Evolutionary conservation across 108 stramenopile species (phyloP).

Genomic region (Cyclotella distinguenda): DNA sequence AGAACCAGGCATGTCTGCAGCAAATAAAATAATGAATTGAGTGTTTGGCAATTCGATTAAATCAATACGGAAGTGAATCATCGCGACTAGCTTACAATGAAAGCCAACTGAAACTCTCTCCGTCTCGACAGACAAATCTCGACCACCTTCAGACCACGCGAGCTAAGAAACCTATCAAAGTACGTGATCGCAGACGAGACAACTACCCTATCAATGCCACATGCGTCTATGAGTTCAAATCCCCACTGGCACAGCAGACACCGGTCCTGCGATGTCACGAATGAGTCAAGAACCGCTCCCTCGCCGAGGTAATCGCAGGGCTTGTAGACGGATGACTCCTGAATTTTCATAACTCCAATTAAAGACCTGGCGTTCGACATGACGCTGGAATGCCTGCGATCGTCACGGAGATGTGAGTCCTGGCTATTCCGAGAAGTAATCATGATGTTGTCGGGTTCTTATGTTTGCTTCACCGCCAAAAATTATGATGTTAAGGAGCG

Average conservation of each 20-base stretch:
- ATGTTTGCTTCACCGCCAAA: too few relatives aligned
- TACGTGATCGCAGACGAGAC: neutral
- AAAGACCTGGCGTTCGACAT: too few relatives aligned
- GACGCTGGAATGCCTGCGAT: too few relatives aligned
- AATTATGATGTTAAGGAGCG: too few relatives aligned
- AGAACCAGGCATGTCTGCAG: conserved; percentile 2
- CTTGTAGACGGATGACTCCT: neutral
- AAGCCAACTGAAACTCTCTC: conserved; percentile 5
- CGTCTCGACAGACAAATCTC: neutral
- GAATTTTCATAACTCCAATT: neutral
- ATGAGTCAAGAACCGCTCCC: too few relatives aligned
- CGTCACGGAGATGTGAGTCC: too few relatives aligned
- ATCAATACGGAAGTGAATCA: neutral
- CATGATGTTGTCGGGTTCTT: too few relatives aligned
- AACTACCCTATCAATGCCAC: neutral
- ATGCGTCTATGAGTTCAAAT: neutral
- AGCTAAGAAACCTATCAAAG: conserved; percentile 1
- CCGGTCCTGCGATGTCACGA: neutral
- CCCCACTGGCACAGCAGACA: neutral
- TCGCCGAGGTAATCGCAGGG: neutral
- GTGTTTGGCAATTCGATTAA: neutral
- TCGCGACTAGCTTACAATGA: neutral
- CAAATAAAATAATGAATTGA: too few relatives aligned
- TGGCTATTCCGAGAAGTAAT: too few relatives aligned
- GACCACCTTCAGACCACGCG: neutral